A percentile compares a stretch with the other conserved stretches of the same genome.
These are phyloP conservation scores for Mycena kentingensis DNA, from an alignment of 768 basidiomycete species.

Conservation along the genomic window DNA sequence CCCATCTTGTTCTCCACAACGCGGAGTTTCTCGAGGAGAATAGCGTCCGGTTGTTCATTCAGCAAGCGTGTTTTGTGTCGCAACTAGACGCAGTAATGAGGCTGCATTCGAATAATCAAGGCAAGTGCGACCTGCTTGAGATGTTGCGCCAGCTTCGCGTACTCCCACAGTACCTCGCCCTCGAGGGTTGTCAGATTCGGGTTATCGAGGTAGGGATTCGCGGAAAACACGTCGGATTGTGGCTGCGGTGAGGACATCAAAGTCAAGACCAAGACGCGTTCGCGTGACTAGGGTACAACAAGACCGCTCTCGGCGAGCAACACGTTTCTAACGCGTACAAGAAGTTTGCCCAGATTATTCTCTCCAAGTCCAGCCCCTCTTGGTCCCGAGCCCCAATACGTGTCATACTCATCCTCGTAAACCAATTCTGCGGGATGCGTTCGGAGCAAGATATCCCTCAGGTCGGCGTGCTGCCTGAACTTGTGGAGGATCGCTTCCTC, in stretches of 20 bases:
- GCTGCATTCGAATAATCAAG: neutral
- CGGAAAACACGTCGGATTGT: constrained; percentile 47
- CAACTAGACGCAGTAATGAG: constrained; percentile 43
- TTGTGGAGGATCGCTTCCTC: constrained; percentile 68
- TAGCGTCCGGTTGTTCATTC: constrained; percentile 75
- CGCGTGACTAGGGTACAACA: neutral
- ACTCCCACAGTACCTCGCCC: constrained; percentile 88
- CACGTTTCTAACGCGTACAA: constrained; percentile 9
- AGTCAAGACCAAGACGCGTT: too few relatives aligned
- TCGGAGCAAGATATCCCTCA: constrained; percentile 54
- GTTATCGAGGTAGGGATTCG: constrained; percentile 77
- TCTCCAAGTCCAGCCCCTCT: constrained; percentile 40
- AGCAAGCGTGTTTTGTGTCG: constrained; percentile 68
- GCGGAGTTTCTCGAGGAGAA: constrained; percentile 73
- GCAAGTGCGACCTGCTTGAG: constrained; percentile 69
- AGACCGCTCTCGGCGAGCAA: neutral
- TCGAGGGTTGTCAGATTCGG: constrained; percentile 67
- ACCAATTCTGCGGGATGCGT: constrained; percentile 55
- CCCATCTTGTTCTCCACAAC: constrained; percentile 93
- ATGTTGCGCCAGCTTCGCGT: constrained; percentile 82
- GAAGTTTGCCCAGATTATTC: constrained; percentile 15
- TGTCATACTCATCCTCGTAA: constrained; percentile 56
- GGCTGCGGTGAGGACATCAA: constrained; percentile 30
- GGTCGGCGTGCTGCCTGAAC: constrained; percentile 66
- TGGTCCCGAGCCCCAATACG: constrained; percentile 68